Evolutionary conservation across 257 asterid species (phyloP), one percentile per base, ranked within the genome.

Genomic region (Echium plantagineum): DNA sequence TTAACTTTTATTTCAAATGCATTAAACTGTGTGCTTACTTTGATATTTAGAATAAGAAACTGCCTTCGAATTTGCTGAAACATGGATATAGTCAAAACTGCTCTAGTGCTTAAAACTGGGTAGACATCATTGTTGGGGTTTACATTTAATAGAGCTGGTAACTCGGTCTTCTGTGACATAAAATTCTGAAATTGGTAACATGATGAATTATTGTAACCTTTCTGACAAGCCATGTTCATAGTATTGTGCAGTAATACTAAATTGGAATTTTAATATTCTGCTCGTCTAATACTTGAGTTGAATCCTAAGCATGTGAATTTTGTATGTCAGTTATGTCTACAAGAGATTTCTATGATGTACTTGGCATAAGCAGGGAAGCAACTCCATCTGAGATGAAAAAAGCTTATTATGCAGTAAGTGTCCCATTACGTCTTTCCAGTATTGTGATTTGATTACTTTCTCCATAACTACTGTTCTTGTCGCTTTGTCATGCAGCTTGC

Each of bases 371-470:
- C 58, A 81, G 72, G 74, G 80, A 69, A 71, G 93, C 98, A 71
- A 76, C 90, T 53, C 76, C 94, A 61, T 75, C 95, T 6, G 98
- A 91, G 74, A 81, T 88, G 65, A 91, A 91, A 78, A 85, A 84
- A 74, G 83, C 98, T 60, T 91, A 91, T 80, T 84, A 88, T 75
- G 96, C 80, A 83, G 96, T 88, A 81, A 65, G 87, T 64, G 61
- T 58, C 32, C 20, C 9, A 5, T 9, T 52, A 20, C 42, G 8
- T 49, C 3, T 24, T 61, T 10, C 10, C 20, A 7, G n/a, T n/a
- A 38, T 49, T 55, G 30, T 26, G 0, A 5, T 38, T 54, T 59
- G 16, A 15, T 28, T 65, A 46, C 66, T 13, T 21, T 8, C 49
- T 12, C 13, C 49, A 17, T 42, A 42, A 42, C 12, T 42, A 42